Evolutionary conservation across 352 stramenopile species (phyloP), one percentile per base, ranked within the genome.

Genomic region (Blastocystis sp.): DNA sequence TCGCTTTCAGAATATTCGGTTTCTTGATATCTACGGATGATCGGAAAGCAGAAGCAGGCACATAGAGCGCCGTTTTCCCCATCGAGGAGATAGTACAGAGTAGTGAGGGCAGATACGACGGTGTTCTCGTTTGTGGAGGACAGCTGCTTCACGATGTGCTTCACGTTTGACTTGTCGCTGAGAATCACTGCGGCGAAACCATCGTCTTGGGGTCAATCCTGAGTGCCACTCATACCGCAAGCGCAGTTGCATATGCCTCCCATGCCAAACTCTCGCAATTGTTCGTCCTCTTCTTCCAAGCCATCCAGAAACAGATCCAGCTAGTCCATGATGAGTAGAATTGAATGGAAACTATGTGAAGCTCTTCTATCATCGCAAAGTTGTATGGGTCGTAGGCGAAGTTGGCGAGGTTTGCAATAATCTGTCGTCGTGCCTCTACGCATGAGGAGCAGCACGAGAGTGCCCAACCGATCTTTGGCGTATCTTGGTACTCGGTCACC

Each of bases 391-490:
- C 28, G 28, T 81, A 81, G 21, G 71, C 71, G 43, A 81, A 81
- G 71, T 81, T 81, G 21, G 71, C 71, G 2, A 81, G 43, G n/a
- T 81, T 81, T 2, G 71, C 71, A 43, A 81, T 81, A 60, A 81
- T 81, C 23, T 81, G 71, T 41, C 28, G 28, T 34, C 28, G 28
- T 34, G 28, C 28, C 28, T 34, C 28, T 34, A 34, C 28, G 28
- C 28, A 34, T 34, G 28, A 34, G 28, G 28, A 34, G 28, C 28
- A 64, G 21, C 64, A 21, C 17, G 10, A 34, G 38, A 66, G 38
- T 10, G 41, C 17, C 38, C 9, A 64, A 81, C 71, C 71, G 14
- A 34, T 11, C 60, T 81, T 81, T 45, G 48, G 34, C 28, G 71
- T 81, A 38, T 81, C 71, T 41, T 81, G 71, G 66, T 81, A 81